These are phyloP conservation scores for Coemansia sp. DNA, from an alignment of 192 early-diverging fungal genomes.

Conservation along the genomic window DNA sequence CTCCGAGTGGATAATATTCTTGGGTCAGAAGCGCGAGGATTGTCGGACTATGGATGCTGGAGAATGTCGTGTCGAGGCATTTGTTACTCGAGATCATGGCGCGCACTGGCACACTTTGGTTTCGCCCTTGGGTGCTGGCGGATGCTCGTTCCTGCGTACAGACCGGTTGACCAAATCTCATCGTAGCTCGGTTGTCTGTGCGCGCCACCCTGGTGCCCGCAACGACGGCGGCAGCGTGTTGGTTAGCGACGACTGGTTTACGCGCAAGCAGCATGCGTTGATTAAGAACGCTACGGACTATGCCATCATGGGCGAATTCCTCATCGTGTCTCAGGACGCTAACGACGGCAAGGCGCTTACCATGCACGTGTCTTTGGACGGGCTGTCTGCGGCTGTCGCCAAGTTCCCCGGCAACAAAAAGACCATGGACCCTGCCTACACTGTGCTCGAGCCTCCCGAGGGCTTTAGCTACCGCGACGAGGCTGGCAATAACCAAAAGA, in stretches of 20 bases:
- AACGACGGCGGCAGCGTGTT: constrained; percentile 60
- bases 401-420: constrained; percentile 76
- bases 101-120: constrained; percentile 65
- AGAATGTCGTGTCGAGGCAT: constrained; percentile 75
- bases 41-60: constrained; percentile 52
- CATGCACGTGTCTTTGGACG: constrained; percentile 76
- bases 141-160: constrained; percentile 50
- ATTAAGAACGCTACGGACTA: constrained; percentile 78
- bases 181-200: constrained; percentile 73
- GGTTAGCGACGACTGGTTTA: constrained; percentile 63
- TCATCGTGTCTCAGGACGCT: constrained; percentile 71
- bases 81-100: constrained; percentile 71
- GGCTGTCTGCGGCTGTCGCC: constrained; percentile 65
- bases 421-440: constrained; percentile 63
- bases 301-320: constrained; percentile 75
- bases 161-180: constrained; percentile 58
- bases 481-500: constrained; percentile 35
- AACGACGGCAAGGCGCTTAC: constrained; percentile 54
- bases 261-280: constrained; percentile 47
- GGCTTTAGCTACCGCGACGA: constrained; percentile 48
- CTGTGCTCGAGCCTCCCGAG: constrained; percentile 69
- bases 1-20: constrained; percentile 79
- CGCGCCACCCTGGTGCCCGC: constrained; percentile 54
- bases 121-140: constrained; percentile 32
- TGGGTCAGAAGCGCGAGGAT: constrained; percentile 59